Conservation (phyloP, 129 eudicot species). For the sunflower (Helianthus annuus) region DNA sequence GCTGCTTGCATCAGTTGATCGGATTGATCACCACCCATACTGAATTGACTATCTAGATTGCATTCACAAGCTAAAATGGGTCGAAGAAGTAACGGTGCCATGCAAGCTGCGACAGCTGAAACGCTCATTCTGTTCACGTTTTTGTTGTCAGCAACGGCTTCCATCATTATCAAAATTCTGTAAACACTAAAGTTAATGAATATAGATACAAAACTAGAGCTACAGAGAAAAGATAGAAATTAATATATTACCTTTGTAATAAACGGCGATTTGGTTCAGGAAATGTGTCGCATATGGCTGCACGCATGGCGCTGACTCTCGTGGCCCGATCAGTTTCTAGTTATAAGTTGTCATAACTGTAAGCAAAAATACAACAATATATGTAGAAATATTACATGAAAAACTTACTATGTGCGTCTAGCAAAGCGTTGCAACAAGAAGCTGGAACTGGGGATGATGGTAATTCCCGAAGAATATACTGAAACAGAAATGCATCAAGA, state of each 20-base stretch:
- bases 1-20: conserved; percentile 98
- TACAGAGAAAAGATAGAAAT: not conserved
- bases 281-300: conserved; percentile 89
- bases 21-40: conserved; percentile 83
- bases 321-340: conserved; percentile 78
- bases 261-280: conserved; percentile 98
- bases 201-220: conserved; percentile 4
- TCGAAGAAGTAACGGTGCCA: conserved; percentile 98
- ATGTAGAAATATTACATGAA: not conserved
- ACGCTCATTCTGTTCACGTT: conserved; percentile 79
- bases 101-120: conserved; percentile 99
- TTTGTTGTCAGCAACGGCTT: conserved; percentile 66
- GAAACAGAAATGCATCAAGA: conserved; percentile 20
- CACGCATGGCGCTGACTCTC: conserved; percentile 76
- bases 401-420: conserved; percentile 83
- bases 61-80: conserved; percentile 98
- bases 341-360: conserved; percentile 21
- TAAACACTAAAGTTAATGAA: conserved; percentile 19
- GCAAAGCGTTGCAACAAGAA: conserved; percentile 93
- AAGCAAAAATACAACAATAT: conserved; percentile 12
- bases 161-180: conserved; percentile 93
- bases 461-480: conserved; percentile 89
- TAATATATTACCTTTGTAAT: conserved; percentile 67
- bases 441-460: conserved; percentile 99
- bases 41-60: conserved; percentile 68